Conservation (phyloP, 2,329 filamentous ascomycete species). For the Gremmenia infestans region DNA sequence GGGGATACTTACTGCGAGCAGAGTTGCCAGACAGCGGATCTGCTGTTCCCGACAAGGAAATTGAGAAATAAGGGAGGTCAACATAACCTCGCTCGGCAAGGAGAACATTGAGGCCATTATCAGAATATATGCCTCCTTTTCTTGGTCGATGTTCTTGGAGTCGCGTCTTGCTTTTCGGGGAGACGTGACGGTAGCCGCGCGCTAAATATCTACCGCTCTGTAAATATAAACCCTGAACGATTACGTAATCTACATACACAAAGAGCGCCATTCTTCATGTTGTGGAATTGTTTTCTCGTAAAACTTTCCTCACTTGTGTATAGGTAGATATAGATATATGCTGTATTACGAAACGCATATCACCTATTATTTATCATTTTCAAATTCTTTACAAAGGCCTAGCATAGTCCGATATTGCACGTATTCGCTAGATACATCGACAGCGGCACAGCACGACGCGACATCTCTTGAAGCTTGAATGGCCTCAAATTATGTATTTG, state of each 20-base stretch:
- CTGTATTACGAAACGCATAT: background rate
- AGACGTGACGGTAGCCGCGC: slow-evolving; percentile 8
- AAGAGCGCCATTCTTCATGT: background rate
- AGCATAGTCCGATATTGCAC: background rate
- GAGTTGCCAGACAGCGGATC: slow-evolving; percentile 52
- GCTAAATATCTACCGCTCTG: too few species aligned
- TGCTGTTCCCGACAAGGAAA: slow-evolving; percentile 57
- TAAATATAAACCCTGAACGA: too few species aligned
- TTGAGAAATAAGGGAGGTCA: slow-evolving; percentile 40
- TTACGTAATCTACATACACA: too few species aligned
- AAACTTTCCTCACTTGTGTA: background rate
- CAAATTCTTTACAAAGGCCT: background rate
- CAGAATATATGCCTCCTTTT: background rate
- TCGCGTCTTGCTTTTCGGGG: slow-evolving; percentile 4
- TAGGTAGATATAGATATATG: background rate
- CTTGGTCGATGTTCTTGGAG: background rate
- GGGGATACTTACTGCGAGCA: slow-evolving; percentile 36
- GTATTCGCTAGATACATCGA: background rate
- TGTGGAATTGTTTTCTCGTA: background rate
- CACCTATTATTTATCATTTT: background rate
- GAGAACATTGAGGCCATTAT: slow-evolving; percentile 41
- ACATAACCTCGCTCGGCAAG: slow-evolving; percentile 47
- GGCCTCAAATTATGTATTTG: too few species aligned
- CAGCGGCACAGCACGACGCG: too few species aligned
- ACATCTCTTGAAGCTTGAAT: too few species aligned